Base-by-base conservation (phyloP, 495 filamentous ascomycete genomes). In the Podospora conica region DNA sequence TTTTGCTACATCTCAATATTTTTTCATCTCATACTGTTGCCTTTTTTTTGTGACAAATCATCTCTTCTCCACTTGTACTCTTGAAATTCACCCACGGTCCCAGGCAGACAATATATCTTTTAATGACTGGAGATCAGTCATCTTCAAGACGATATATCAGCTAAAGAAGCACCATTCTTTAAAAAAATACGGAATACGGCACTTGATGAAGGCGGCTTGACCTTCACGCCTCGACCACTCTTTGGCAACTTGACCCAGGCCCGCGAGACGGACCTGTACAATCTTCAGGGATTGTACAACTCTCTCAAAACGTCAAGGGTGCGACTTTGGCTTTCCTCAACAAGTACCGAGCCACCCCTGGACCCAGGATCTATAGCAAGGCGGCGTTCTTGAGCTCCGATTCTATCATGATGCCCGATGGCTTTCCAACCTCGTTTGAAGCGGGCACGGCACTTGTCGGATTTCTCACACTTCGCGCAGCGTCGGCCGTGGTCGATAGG, bases 391-490 rank as follows among this genome's bases (percentile, higher is more conserved):
- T 21, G 22, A 23, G n/a, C 23, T 7, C 24, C 8, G 10, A 20
- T 18, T 29, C 28, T n/a, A 63, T 6, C 72, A 77, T 69, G 73
- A 70, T 74, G 69, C 63, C 66, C 60, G 62, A 74, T 72, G 74
- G 67, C 55, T 73, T 75, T 66, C 61, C 75, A 15, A 69, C 70
- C 25, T 68, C 65, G 53, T 73, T 74, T 58, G 76, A 58, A 28
- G 71, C 77, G 24, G 79, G 79, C 60, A 66, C 76, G 5, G 77
- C 67, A 1, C 24, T 76, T 15, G 71, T 79, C 57, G 71, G 71
- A n/a, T 63, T 78, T 29, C 73, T 72, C 63, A 77, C 81, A 9
- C 27, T 77, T 55, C 79, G 79, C 20, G 76, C 79, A 4, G 61
- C 70, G 15, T 61, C 75, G 40, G 70, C 70, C 61, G 60, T 78